These are phyloP conservation scores for Krasilnikovozyma curviuscula DNA, from an alignment of 768 basidiomycete species.

Conservation along the genomic window DNA sequence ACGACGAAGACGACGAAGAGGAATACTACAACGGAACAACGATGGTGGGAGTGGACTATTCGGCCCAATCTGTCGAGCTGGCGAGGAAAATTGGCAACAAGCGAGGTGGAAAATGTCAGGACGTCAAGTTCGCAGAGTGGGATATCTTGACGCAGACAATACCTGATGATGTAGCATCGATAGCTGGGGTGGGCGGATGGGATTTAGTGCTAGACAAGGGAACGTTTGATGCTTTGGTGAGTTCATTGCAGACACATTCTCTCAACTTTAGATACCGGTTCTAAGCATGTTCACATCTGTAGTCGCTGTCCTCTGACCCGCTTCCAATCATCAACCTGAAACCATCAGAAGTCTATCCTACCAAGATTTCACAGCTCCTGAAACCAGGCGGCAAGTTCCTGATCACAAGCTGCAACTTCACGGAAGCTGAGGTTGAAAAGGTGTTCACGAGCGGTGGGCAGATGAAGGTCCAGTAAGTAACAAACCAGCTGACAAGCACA, in stretches of 20 bases:
- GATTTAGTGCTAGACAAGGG: constrained; percentile 30
- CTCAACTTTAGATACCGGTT: too few species aligned
- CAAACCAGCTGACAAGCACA: not conserved
- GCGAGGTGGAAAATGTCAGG: not conserved
- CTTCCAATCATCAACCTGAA: constrained; percentile 5
- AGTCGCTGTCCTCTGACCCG: constrained; percentile 8
- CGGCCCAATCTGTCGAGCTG: too few species aligned
- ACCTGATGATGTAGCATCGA: too few species aligned
- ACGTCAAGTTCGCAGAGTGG: constrained; percentile 16
- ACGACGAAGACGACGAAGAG: constrained; percentile 12
- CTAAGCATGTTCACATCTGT: too few species aligned
- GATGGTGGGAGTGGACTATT: not conserved
- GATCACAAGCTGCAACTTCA: constrained; percentile 31
- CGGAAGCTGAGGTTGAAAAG: constrained; percentile 26
- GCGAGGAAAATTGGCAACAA: constrained; percentile 1
- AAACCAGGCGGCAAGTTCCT: constrained; percentile 26
- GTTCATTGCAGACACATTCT: too few species aligned
- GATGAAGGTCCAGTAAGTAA: too few species aligned
- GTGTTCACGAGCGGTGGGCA: too few species aligned
- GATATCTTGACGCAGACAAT: constrained; percentile 23
- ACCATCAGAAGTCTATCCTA: constrained; percentile 24
- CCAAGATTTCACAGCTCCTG: constrained; percentile 22
- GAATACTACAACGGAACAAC: constrained; percentile 10
- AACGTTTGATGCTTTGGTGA: constrained; percentile 32
- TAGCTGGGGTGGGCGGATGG: too few species aligned